Evolutionary conservation across 2,329 filamentous ascomycete genomes (phyloP).

Genomic region (Pseudovirgaria hyperparasitica): DNA sequence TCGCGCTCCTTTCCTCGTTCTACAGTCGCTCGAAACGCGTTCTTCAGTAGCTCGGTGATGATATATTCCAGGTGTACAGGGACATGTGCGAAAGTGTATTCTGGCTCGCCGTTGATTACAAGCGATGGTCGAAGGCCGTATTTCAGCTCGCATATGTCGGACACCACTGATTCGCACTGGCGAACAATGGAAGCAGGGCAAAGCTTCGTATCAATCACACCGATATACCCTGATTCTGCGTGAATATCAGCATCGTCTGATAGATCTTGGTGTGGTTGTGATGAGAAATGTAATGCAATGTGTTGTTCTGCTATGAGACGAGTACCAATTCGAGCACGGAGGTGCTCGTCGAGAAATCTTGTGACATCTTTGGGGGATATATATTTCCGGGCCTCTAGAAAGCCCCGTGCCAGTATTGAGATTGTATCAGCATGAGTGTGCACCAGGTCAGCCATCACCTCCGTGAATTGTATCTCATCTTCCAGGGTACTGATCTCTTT

Average conservation of each 20-base stretch:
- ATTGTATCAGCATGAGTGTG: conserved; percentile 92
- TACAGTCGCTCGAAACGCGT: conserved; percentile 86
- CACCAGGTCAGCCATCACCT: conserved; percentile 89
- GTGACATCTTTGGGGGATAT: conserved; percentile 77
- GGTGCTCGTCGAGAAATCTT: conserved; percentile 80
- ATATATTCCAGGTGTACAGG: conserved; percentile 97
- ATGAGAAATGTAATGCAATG: conserved; percentile 71
- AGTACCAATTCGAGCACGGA: conserved; percentile 87
- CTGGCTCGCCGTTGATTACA: conserved; percentile 70
- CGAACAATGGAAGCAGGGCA: conserved; percentile 71
- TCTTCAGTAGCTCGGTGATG: conserved; percentile 90
- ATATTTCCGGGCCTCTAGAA: conserved; percentile 86
- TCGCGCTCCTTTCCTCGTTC: conserved; percentile 69
- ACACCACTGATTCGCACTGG: conserved; percentile 77
- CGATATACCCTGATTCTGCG: conserved; percentile 56
- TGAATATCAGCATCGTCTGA: conserved; percentile 28
- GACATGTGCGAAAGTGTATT: conserved; percentile 84
- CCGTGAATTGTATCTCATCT: conserved; percentile 83
- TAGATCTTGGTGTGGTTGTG: conserved; percentile 55
- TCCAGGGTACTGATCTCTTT: conserved; percentile 61
- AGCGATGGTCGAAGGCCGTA: conserved; percentile 80
- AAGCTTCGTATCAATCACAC: conserved; percentile 86
- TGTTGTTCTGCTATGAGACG: conserved; percentile 93
- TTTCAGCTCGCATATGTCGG: conserved; percentile 91
- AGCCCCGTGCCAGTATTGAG: conserved; percentile 78